phyloP scores from a whole-genome alignment of 2,329 filamentous ascomycete species.

The Curvularia hawaiiensis region DNA sequence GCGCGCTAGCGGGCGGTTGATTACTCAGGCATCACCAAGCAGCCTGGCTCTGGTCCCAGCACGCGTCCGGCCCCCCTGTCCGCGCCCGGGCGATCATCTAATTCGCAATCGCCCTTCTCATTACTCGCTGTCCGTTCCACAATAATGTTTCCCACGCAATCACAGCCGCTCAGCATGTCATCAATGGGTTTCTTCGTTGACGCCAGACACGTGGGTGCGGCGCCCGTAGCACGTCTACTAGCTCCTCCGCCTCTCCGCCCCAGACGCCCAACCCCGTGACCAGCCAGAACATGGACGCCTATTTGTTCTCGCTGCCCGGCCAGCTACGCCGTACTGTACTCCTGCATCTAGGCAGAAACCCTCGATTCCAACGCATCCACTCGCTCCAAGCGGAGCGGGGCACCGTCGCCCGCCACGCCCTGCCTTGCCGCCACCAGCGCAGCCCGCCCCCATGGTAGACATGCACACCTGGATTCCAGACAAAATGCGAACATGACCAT shows the following conservation, averaged over 20 bases:
- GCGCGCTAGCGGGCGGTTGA: conserved; percentile 5
- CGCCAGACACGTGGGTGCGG: background rate
- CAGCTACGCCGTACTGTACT: background rate
- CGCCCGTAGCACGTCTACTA: no score
- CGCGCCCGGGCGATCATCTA: background rate
- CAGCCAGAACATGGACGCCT: background rate
- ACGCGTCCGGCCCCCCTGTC: background rate
- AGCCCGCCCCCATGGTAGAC: background rate
- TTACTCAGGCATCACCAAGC: conserved; percentile 46
- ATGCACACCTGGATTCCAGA: background rate
- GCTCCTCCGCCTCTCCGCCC: no score
- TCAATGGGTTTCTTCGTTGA: background rate
- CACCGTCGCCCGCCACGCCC: background rate
- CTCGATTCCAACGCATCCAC: background rate
- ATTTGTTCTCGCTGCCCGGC: background rate
- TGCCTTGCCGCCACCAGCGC: no score
- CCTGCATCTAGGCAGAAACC: no score
- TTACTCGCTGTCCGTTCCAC: background rate
- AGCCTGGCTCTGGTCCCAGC: background rate
- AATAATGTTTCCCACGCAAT: background rate
- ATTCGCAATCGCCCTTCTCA: background rate
- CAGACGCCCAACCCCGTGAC: background rate
- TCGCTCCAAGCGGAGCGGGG: background rate
- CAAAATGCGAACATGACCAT: background rate
- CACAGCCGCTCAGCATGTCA: background rate